Percentiles rank a stretch among this genome's conserved stretches.
Evolutionary conservation across 164 flowering plant species (phyloP).

Genomic region (Annona squamosa): DNA sequence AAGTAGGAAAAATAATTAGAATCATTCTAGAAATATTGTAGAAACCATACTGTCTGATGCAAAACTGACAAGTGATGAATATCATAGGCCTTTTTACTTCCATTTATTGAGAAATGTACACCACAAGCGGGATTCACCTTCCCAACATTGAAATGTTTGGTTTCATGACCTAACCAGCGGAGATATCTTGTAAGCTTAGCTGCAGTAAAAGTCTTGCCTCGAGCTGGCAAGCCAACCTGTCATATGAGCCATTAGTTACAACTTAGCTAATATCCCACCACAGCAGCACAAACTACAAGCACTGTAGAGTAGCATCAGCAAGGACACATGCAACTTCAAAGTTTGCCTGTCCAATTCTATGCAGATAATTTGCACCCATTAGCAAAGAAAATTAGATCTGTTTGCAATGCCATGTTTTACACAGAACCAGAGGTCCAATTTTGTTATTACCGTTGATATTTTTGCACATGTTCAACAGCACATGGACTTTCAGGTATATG

Average conservation of each 20-base stretch:
- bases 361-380: not conserved
- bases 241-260: not conserved
- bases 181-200: slow-evolving; percentile 96
- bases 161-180: slow-evolving; percentile 98
- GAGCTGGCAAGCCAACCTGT: slow-evolving; percentile 97
- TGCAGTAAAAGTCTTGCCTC: slow-evolving; percentile 97
- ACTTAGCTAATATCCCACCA: not conserved
- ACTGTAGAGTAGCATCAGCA: not conserved
- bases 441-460: not conserved
- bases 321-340: not conserved
- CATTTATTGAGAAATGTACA: no score
- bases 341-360: not conserved
- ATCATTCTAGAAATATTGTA: not conserved
- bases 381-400: not conserved
- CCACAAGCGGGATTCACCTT: slow-evolving; percentile 41
- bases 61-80: slow-evolving; percentile 1
- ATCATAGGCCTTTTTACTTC: not conserved
- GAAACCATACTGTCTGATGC: not conserved
- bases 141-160: slow-evolving; percentile 98
- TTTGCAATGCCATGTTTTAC: not conserved
- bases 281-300: not conserved
- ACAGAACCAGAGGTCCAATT: not conserved
- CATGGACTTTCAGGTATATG: not conserved
- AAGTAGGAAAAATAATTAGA: slow-evolving; percentile 7
- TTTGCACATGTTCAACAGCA: not conserved